Conservation (phyloP, 305 asterid genomes). For the Galium porrigens region DNA sequence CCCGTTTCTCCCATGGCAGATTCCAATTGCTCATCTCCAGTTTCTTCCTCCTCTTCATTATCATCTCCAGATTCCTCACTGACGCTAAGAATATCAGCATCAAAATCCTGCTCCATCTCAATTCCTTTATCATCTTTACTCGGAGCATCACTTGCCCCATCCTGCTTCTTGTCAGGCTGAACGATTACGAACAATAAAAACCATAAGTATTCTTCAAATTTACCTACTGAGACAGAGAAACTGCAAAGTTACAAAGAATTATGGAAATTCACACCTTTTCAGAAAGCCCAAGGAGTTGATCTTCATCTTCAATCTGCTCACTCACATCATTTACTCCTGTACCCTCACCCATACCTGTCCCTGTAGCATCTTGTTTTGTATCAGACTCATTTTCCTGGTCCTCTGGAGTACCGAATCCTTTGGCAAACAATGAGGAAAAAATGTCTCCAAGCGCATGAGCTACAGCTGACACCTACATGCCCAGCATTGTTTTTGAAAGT, state of each 20-base stretch:
- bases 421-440: constrained; percentile 49
- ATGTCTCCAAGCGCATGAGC: constrained; percentile 60
- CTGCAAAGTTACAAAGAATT: constrained; percentile 14
- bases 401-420: constrained; percentile 59
- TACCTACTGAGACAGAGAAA: not conserved
- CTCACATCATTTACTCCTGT: constrained; percentile 73
- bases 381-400: constrained; percentile 36
- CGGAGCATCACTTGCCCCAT: constrained; percentile 37
- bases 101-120: constrained; percentile 90
- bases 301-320: constrained; percentile 75
- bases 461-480: constrained; percentile 48
- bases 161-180: constrained; percentile 51
- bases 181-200: constrained; percentile 18
- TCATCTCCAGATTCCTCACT: constrained; percentile 64
- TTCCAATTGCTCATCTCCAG: constrained; percentile 52
- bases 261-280: constrained; percentile 34
- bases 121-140: constrained; percentile 65
- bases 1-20: constrained; percentile 77
- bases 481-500: constrained; percentile 10
- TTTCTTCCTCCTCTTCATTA: constrained; percentile 30
- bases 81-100: constrained; percentile 50
- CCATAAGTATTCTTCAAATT: not conserved
- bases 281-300: constrained; percentile 71
- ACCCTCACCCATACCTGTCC: constrained; percentile 97
- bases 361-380: constrained; percentile 51